These are phyloP conservation scores for Mycena alexandri DNA, from an alignment of 768 basidiomycete species.

Conservation along the genomic window DNA sequence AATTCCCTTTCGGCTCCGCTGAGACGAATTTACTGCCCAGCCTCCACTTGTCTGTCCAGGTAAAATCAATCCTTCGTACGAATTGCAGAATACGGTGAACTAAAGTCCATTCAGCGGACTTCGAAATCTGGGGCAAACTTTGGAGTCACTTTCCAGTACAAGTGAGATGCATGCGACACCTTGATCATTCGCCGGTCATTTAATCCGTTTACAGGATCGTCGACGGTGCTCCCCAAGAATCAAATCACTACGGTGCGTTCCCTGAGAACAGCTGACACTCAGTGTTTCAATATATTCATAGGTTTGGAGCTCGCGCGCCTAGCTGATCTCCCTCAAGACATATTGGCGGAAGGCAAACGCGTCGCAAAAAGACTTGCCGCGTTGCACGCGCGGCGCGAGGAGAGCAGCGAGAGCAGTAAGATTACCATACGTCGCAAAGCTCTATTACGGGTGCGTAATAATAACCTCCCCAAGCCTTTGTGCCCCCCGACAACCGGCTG, in stretches of 20 bases:
- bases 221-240: constrained; percentile 74
- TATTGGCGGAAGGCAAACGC: constrained; percentile 71
- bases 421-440: constrained; percentile 75
- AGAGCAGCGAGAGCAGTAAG: constrained; percentile 72
- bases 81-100: not conserved
- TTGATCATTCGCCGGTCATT: not conserved
- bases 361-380: constrained; percentile 72
- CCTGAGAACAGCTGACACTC: not conserved
- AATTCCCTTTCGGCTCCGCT: not conserved
- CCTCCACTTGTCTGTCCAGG: constrained; percentile 86
- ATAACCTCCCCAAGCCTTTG: not conserved
- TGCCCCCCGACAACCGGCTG: too few species aligned
- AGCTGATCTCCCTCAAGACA: constrained; percentile 84
- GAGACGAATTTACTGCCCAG: constrained; percentile 51
- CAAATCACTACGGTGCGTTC: constrained; percentile 78
- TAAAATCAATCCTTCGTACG: constrained; percentile 41
- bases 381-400: constrained; percentile 67
- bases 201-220: constrained; percentile 64
- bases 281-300: constrained; percentile 42
- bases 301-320: constrained; percentile 91
- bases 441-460: constrained; percentile 67
- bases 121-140: constrained; percentile 67
- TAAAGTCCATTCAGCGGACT: constrained; percentile 58
- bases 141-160: constrained; percentile 85
- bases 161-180: constrained; percentile 52